phyloP scores from a whole-genome alignment of 768 basidiomycete species.

The Mycena maculata region DNA sequence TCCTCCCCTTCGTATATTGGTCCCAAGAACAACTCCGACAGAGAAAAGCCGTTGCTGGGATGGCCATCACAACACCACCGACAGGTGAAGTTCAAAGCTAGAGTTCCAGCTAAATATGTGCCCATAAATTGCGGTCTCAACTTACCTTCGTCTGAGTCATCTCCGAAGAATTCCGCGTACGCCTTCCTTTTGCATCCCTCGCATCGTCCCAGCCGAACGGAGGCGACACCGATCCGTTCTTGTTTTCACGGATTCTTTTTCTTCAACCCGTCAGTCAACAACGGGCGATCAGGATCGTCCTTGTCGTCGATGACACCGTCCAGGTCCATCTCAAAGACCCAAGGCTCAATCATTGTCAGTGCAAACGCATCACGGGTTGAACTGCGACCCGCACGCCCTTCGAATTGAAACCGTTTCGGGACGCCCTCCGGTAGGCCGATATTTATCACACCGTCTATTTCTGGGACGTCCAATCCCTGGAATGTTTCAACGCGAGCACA shows the following conservation, averaged over 20 bases:
- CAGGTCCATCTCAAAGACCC: slow-evolving; percentile 5
- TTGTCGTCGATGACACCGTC: background rate
- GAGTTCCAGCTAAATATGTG: background rate
- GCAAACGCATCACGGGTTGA: background rate
- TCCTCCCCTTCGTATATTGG: background rate
- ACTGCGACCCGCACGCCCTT: slow-evolving; percentile 5
- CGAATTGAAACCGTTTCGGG: background rate
- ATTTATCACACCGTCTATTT: slow-evolving; percentile 8
- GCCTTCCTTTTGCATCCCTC: background rate
- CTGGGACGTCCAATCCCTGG: slow-evolving; percentile 2
- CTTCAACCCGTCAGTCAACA: background rate
- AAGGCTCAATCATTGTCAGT: slow-evolving; percentile 14
- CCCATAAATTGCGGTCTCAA: too few relatives aligned
- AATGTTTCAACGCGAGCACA: background rate
- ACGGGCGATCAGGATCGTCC: background rate
- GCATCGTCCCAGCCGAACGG: background rate
- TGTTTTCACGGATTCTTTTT: slow-evolving; percentile 7
- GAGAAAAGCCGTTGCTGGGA: background rate
- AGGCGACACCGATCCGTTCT: background rate
- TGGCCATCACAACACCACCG: slow-evolving; percentile 17
- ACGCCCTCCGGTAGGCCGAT: background rate
- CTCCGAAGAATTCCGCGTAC: background rate
- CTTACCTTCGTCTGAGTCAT: background rate
- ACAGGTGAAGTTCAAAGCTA: background rate
- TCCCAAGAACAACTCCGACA: background rate